Percentiles rank a stretch among this genome's conserved stretches.
Evolutionary conservation across 345 rosid genomes (phyloP).

Genomic region (Combretum micranthum): DNA sequence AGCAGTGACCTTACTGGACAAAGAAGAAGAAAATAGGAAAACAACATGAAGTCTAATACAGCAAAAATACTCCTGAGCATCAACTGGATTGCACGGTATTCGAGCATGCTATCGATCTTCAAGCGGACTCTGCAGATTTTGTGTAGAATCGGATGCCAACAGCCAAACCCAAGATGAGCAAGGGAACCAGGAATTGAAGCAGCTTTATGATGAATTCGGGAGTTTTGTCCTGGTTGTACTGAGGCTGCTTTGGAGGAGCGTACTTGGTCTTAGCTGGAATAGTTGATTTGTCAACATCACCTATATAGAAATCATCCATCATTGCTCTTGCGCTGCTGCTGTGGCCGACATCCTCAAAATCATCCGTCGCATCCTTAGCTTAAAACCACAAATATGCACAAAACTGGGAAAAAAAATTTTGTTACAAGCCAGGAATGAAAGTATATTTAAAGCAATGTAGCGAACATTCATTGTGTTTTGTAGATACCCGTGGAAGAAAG

Average conservation of each 20-base stretch:
- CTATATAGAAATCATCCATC: constrained; percentile 77
- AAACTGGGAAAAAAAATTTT: background rate
- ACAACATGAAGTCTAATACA: no score
- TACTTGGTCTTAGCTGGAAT: constrained; percentile 47
- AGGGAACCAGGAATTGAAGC: constrained; percentile 87
- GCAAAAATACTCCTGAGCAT: no score
- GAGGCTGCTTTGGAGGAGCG: constrained; percentile 62
- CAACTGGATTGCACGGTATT: no score
- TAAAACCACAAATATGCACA: constrained; percentile 3
- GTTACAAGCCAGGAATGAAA: background rate
- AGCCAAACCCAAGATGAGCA: constrained; percentile 88
- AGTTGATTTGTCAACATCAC: constrained; percentile 60
- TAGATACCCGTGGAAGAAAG: constrained; percentile 52
- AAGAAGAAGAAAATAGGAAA: no score
- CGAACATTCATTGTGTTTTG: background rate
- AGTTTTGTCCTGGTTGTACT: constrained; percentile 72
- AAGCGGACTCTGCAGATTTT: constrained; percentile 25
- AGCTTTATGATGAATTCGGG: constrained; percentile 59
- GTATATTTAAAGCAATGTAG: background rate
- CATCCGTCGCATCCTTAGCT: constrained; percentile 95
- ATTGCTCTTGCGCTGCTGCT: constrained; percentile 72
- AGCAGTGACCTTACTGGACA: no score
- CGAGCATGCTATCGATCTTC: no score
- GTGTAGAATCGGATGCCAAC: constrained; percentile 70
- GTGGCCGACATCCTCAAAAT: constrained; percentile 94